Conservation (phyloP, 345 rosid genomes). For the Lepidium aucheri region DNA sequence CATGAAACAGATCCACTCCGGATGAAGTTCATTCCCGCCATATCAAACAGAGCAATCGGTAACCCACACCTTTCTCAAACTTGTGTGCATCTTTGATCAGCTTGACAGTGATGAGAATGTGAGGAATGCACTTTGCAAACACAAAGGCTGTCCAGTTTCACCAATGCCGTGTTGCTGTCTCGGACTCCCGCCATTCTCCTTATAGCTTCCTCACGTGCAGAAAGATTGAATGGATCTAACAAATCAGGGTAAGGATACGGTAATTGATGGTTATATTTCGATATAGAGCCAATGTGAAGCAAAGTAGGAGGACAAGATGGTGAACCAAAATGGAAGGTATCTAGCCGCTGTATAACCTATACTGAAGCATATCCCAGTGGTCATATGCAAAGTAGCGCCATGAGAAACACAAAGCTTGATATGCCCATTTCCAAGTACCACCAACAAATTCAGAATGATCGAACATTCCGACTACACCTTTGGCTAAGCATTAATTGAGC, state of each 20-base stretch:
- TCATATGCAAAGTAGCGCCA: conserved; percentile 95
- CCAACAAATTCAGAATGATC: conserved; percentile 62
- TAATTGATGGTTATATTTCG: conserved; percentile 78
- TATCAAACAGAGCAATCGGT: conserved; percentile 77
- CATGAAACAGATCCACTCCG: conserved; percentile 63
- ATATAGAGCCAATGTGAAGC: conserved; percentile 80
- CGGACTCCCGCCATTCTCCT: conserved; percentile 85
- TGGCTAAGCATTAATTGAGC: conserved; percentile 39
- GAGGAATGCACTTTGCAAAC: conserved; percentile 50
- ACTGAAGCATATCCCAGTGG: conserved; percentile 81
- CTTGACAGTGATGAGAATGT: conserved; percentile 62
- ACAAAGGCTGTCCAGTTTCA: conserved; percentile 50
- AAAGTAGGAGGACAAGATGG: conserved; percentile 72
- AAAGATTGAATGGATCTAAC: conserved; percentile 90
- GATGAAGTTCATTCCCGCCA: conserved; percentile 81
- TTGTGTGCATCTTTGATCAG: conserved; percentile 57
- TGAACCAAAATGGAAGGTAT: conserved; percentile 73
- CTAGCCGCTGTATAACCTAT: too few species aligned
- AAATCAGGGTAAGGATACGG: conserved; percentile 72
- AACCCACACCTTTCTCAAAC: conserved; percentile 64
- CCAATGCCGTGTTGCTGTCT: conserved; percentile 45
- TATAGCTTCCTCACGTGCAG: conserved; percentile 76
- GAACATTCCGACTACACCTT: conserved; percentile 46
- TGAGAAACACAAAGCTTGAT: conserved; percentile 72
- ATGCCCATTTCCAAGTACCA: conserved; percentile 73